A percentile compares a stretch with the other conserved stretches of the same genome.
These are phyloP conservation scores for Phytophthora cactorum DNA, from an alignment of 352 stramenopile genomes.

Conservation along the genomic window DNA sequence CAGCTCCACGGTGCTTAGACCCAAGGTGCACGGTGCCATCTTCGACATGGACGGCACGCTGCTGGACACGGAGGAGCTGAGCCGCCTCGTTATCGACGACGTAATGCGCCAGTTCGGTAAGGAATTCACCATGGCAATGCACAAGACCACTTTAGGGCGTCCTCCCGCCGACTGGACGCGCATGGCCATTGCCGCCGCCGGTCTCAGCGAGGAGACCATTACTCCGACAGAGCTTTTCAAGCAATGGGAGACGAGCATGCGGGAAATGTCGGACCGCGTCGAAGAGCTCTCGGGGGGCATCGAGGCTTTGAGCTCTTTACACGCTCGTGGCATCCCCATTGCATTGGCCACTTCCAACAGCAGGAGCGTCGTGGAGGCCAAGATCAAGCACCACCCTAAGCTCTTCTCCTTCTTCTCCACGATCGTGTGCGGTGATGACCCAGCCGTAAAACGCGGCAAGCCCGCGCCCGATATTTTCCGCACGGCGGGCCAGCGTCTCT, in stretches of 20 bases:
- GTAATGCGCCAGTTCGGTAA: constrained; percentile 63
- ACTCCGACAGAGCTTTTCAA: constrained; percentile 62
- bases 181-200: constrained; percentile 58
- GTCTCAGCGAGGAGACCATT: constrained; percentile 45
- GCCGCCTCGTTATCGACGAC: constrained; percentile 59
- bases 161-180: constrained; percentile 73
- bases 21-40: constrained; percentile 54
- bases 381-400: constrained; percentile 66
- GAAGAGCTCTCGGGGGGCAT: constrained; percentile 61
- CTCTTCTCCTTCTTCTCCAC: constrained; percentile 80
- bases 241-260: constrained; percentile 70
- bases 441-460: constrained; percentile 69
- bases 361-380: constrained; percentile 62
- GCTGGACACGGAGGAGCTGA: constrained; percentile 83
- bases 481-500: constrained; percentile 59
- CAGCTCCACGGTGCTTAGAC: constrained; percentile 11
- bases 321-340: constrained; percentile 59
- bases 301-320: constrained; percentile 52
- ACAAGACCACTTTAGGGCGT: constrained; percentile 79
- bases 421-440: constrained; percentile 79
- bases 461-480: constrained; percentile 85
- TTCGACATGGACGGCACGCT: constrained; percentile 88
- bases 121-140: constrained; percentile 61
- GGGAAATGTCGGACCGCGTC: constrained; percentile 58
- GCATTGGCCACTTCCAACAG: constrained; percentile 80